Evolutionary conservation across 257 asterid genomes (phyloP), one percentile per base, ranked within the genome.

Genomic region (Solanum lignicaule): DNA sequence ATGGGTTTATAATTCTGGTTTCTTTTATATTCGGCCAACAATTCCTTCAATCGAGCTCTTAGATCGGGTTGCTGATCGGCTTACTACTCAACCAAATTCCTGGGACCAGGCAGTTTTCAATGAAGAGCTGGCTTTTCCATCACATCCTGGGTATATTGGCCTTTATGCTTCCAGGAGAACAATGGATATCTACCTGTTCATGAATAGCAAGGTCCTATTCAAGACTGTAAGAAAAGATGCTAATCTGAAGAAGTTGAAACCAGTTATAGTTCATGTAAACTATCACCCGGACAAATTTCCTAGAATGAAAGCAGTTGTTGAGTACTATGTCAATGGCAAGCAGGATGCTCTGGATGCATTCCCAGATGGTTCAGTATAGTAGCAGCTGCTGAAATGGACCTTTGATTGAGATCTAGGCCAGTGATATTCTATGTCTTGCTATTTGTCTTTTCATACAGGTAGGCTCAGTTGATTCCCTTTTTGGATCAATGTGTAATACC

Each of bases 81-180:
- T 89, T 86, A 83, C 89, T 58, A 58, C 35, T 35, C 89, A 69
- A 31, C 79, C 86, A 52, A 69, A 71, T 14, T 60, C 90, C 8
- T 89, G 90, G 90, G 90, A 89, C 89, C 90, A 89, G 78, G 90
- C 90, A 23, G 89, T 89, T 83, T 89, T 89, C 69, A 89, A 89
- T 74, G 90, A 89, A 86, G 89, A 89, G 65, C 78, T 89, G 11
- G 76, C 18, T 43, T 89, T 81, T 74, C 90, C 90, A n/a, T 89
- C 90, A 29, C 90, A 86, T 74, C 90, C 87, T 16, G 90, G 90
- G 52, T 89, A 89, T 39, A 8, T 82, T 81, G 90, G 90, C 48
- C 89, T 89, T 81, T 86, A 89, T 9, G 90, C 89, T 86, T 83
- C 90, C 58, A 86, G 78, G 83, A 82, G 90, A 83, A 89, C 90